These are phyloP conservation scores for Pulveroboletus sp. DNA, from an alignment of 768 basidiomycete genomes.

Conservation along the genomic window DNA sequence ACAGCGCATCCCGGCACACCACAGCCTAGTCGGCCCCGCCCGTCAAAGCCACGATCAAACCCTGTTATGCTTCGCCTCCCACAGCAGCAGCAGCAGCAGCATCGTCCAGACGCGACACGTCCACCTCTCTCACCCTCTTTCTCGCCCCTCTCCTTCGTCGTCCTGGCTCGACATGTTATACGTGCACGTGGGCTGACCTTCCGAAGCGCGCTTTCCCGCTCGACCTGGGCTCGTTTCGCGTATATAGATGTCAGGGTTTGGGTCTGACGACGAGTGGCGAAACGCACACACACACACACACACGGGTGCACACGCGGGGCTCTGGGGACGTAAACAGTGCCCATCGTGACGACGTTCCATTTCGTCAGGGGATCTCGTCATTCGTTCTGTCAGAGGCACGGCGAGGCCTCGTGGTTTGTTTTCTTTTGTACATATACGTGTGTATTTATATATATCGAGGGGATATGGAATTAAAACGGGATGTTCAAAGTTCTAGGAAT, in stretches of 20 bases:
- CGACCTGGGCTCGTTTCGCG: too few relatives aligned
- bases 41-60: constrained; percentile 7
- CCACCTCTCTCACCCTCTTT: background rate
- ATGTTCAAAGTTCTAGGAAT: constrained; percentile 4
- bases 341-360: background rate
- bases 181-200: too few relatives aligned
- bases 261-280: too few relatives aligned
- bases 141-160: background rate
- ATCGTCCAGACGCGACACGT: background rate
- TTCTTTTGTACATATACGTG: background rate
- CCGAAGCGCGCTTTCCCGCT: background rate
- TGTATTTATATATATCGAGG: background rate
- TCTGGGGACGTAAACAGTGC: constrained; percentile 14
- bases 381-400: background rate
- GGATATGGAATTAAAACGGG: constrained; percentile 6
- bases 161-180: background rate
- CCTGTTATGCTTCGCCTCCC: constrained; percentile 5
- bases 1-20: constrained; percentile 3
- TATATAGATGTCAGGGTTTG: too few relatives aligned
- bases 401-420: constrained; percentile 7
- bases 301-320: constrained; percentile 4
- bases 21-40: constrained; percentile 8
- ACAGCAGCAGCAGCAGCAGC: background rate
- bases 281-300: too few relatives aligned
- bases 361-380: constrained; percentile 15